These are phyloP conservation scores for Thraustotheca clavata DNA, from an alignment of 352 stramenopile species.

Conservation along the genomic window DNA sequence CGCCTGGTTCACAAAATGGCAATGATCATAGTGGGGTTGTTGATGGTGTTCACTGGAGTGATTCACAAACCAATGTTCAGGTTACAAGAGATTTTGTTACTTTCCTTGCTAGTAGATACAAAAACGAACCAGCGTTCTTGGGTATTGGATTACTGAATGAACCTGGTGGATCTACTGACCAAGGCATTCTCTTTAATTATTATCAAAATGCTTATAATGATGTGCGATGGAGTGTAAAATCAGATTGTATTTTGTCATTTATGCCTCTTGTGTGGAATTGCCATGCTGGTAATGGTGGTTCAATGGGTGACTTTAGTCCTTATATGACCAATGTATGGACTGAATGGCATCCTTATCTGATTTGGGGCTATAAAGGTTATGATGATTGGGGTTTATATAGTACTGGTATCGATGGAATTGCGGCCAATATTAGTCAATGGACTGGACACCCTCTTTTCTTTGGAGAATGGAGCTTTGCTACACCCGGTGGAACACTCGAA, in stretches of 20 bases:
- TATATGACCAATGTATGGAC: slow-evolving; percentile 71
- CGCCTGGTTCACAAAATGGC: slow-evolving; percentile 72
- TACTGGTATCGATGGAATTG: slow-evolving; percentile 38
- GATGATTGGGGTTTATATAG: slow-evolving; percentile 42
- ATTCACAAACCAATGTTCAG: slow-evolving; percentile 46
- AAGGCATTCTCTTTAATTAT: slow-evolving; percentile 63
- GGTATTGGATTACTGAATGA: slow-evolving; percentile 72
- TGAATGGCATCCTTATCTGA: slow-evolving; percentile 77
- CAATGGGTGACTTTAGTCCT: slow-evolving; percentile 41
- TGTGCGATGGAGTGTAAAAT: slow-evolving; percentile 38
- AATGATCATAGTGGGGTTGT: slow-evolving; percentile 55
- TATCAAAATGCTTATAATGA: slow-evolving; percentile 57
- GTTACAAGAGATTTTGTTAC: slow-evolving; percentile 38
- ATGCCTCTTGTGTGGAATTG: slow-evolving; percentile 34
- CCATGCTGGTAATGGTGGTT: slow-evolving; percentile 35
- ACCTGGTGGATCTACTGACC: slow-evolving; percentile 37
- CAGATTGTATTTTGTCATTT: slow-evolving; percentile 57
- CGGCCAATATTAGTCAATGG: slow-evolving; percentile 21
- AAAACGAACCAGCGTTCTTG: slow-evolving; percentile 57
- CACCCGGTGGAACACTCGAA: slow-evolving; percentile 27
- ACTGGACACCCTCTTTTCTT: slow-evolving; percentile 35
- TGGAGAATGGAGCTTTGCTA: slow-evolving; percentile 45
- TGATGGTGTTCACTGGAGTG: slow-evolving; percentile 37
- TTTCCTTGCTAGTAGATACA: slow-evolving; percentile 58
- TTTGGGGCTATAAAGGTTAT: slow-evolving; percentile 64